phyloP scores from a whole-genome alignment of 305 asterid species.

The Fraxinus latifolia region DNA sequence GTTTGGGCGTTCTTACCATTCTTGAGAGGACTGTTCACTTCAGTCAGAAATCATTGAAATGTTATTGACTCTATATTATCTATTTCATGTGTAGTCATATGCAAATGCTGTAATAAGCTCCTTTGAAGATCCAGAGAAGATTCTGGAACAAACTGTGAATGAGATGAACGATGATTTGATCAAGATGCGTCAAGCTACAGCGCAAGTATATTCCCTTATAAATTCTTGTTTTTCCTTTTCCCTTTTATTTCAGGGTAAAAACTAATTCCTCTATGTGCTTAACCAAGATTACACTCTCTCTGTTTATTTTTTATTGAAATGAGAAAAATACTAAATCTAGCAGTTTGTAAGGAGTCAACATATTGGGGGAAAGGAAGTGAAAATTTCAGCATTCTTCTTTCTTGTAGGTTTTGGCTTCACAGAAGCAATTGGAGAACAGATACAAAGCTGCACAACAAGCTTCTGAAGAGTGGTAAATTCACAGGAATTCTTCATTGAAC shows the following conservation, averaged over 20 bases:
- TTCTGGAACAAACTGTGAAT: constrained; percentile 83
- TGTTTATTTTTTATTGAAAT: neutral
- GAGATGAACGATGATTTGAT: constrained; percentile 91
- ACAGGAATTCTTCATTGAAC: constrained; percentile 11
- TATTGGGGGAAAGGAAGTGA: constrained; percentile 16
- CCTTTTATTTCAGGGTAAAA: neutral
- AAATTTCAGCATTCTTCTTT: constrained; percentile 11
- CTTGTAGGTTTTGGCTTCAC: constrained; percentile 88
- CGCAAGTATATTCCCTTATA: constrained; percentile 57
- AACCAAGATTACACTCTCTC: neutral
- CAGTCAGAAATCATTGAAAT: constrained; percentile 14
- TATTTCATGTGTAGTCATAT: constrained; percentile 63
- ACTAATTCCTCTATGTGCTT: neutral
- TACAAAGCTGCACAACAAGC: constrained; percentile 85
- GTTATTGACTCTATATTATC: constrained; percentile 26
- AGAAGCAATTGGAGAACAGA: constrained; percentile 86
- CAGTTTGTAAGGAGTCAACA: neutral
- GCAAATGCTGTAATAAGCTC: constrained; percentile 80
- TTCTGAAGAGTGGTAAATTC: constrained; percentile 84
- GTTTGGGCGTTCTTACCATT: constrained; percentile 20
- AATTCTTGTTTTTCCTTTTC: constrained; percentile 8
- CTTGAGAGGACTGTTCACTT: constrained; percentile 27
- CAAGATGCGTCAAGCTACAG: constrained; percentile 98
- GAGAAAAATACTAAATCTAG: neutral
- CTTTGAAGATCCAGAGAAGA: constrained; percentile 95